phyloP scores from a whole-genome alignment of 495 filamentous ascomycete genomes.

The Glutinoglossum americanum region DNA sequence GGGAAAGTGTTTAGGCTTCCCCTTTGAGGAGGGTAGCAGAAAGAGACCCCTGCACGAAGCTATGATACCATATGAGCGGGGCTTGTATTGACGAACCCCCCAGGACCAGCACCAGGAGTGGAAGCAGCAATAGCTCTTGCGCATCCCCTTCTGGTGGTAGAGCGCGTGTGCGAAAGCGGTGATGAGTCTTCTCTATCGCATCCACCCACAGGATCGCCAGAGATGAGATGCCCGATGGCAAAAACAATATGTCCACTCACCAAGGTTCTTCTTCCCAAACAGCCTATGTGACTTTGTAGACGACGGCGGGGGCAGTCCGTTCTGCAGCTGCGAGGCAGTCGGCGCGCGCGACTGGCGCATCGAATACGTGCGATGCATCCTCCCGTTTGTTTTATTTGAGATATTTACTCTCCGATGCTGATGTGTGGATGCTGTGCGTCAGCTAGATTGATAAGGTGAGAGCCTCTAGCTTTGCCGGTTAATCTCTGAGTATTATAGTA shows the following conservation, averaged over 20 bases:
- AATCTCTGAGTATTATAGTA: too few species aligned
- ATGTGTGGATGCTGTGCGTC: too few species aligned
- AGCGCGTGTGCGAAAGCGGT: too few species aligned
- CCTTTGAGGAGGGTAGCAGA: not conserved
- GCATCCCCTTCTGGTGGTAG: too few species aligned
- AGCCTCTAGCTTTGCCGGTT: too few species aligned
- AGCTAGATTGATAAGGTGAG: too few species aligned
- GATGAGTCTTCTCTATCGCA: too few species aligned
- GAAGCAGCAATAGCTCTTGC: too few species aligned
- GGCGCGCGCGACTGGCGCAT: constrained; percentile 93
- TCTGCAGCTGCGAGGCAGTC: constrained; percentile 75
- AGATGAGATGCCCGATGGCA: not conserved
- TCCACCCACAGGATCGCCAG: too few species aligned
- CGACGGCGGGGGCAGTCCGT: constrained; percentile 78
- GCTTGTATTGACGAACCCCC: too few species aligned
- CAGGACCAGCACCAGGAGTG: too few species aligned
- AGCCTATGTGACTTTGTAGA: constrained; percentile 74
- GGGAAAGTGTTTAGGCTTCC: not conserved
- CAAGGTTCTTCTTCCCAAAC: constrained; percentile 67
- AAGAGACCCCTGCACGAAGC: not conserved
- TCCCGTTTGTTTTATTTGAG: not conserved
- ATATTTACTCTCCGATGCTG: not conserved
- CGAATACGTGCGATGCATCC: constrained; percentile 95
- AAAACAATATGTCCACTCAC: constrained; percentile 29
- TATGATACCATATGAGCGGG: too few species aligned